These are phyloP conservation scores for Apiospora hydei DNA, from an alignment of 2,329 filamentous ascomycete genomes.

Conservation along the genomic window DNA sequence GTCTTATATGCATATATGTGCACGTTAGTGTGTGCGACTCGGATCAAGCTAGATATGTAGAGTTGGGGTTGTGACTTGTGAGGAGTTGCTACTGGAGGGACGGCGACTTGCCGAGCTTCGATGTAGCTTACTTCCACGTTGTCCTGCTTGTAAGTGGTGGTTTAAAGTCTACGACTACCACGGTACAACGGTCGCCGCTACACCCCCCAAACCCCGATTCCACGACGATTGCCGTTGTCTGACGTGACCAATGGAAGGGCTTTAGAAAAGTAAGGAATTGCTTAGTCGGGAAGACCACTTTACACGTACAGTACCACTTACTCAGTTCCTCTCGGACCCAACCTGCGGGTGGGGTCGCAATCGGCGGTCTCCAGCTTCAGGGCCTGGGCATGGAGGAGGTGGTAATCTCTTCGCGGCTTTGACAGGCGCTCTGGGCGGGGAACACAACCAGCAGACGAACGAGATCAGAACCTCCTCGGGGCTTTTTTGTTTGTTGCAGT, in stretches of 20 bases:
- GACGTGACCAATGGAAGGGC: constrained; percentile 7
- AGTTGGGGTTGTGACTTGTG: neutral
- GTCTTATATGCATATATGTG: constrained; percentile 14
- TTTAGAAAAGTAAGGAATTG: neutral
- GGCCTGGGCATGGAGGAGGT: no score
- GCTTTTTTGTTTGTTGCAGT: neutral
- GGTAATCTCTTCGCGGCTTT: neutral
- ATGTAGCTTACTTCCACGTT: neutral
- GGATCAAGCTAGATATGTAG: neutral
- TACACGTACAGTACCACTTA: neutral
- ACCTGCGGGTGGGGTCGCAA: constrained; percentile 7
- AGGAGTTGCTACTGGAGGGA: neutral
- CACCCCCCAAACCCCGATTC: neutral
- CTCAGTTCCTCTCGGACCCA: constrained; percentile 4
- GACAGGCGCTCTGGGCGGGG: neutral
- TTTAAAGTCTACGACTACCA: neutral
- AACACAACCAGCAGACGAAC: no score
- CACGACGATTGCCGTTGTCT: neutral
- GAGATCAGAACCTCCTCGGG: no score
- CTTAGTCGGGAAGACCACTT: constrained; percentile 16
- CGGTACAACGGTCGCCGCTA: neutral
- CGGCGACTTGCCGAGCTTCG: neutral
- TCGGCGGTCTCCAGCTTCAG: constrained; percentile 12
- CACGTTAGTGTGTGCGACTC: neutral
- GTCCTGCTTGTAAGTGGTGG: constrained; percentile 5